Conservation (phyloP, 768 basidiomycete genomes). For the Calocybe gangraenosa region DNA sequence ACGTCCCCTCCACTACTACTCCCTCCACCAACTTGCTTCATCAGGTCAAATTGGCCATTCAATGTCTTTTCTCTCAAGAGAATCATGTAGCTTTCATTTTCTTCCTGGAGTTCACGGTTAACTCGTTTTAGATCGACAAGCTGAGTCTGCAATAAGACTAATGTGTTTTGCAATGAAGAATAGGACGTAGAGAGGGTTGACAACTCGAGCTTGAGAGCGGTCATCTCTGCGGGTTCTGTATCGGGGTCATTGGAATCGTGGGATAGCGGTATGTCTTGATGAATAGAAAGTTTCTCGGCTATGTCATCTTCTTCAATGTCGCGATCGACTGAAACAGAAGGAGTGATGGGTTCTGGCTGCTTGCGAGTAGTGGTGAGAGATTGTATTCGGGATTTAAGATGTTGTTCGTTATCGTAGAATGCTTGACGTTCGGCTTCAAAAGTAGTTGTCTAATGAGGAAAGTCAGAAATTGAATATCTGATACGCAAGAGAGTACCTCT, state of each 20-base stretch:
- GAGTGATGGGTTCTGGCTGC: conserved; percentile 36
- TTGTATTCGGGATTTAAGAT: conserved; percentile 86
- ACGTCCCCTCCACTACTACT: conserved; percentile 30
- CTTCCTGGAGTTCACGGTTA: conserved; percentile 86
- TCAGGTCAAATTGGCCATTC: conserved; percentile 80
- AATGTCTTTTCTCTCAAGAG: conserved; percentile 88
- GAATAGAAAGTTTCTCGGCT: conserved; percentile 12
- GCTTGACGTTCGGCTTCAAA: conserved; percentile 92
- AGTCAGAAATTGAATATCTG: conserved; percentile 11
- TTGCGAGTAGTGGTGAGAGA: conserved; percentile 68
- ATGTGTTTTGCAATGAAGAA: conserved; percentile 75
- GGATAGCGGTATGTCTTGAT: conserved; percentile 20
- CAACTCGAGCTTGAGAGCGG: conserved; percentile 75
- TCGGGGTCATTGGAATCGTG: conserved; percentile 62
- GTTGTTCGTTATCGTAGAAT: conserved; percentile 91
- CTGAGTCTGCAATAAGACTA: conserved; percentile 81
- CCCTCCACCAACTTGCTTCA: conserved; percentile 60
- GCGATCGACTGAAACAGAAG: conserved; percentile 34
- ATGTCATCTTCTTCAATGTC: conserved; percentile 36
- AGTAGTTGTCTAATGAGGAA: conserved; percentile 58
- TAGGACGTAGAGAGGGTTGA: conserved; percentile 86
- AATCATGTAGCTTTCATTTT: conserved; percentile 97
- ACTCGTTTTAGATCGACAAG: conserved; percentile 84
- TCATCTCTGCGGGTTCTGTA: conserved; percentile 84
- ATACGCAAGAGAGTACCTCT: conserved; percentile 3